phyloP scores from a whole-genome alignment of 2,329 filamentous ascomycete species.

The Hymenotorrendiella dingleyae region DNA sequence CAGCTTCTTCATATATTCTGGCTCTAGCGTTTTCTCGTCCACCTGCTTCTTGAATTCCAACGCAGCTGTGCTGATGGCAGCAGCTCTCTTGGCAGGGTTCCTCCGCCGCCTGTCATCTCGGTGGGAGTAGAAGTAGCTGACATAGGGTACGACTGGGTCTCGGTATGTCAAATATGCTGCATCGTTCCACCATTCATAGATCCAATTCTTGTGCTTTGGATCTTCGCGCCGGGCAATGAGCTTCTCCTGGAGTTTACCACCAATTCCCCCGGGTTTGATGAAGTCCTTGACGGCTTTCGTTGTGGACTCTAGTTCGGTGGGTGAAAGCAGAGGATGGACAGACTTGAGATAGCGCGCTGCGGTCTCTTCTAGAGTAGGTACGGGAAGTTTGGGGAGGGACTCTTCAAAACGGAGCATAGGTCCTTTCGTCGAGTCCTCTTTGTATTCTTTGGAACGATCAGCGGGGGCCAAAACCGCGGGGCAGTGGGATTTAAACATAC shows the following conservation, averaged over 20 bases:
- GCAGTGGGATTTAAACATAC: constrained; percentile 32
- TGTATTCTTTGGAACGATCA: constrained; percentile 53
- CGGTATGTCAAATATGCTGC: constrained; percentile 88
- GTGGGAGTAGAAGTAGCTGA: constrained; percentile 99
- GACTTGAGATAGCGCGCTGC: constrained; percentile 74
- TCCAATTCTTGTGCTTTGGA: constrained; percentile 83
- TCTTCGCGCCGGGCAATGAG: constrained; percentile 73
- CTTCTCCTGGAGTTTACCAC: constrained; percentile 81
- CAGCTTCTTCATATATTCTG: constrained; percentile 97
- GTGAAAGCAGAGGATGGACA: constrained; percentile 66
- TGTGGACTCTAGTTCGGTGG: constrained; percentile 63
- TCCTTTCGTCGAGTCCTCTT: constrained; percentile 72
- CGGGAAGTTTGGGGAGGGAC: constrained; percentile 72
- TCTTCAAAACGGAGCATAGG: constrained; percentile 81
- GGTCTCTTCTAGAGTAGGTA: constrained; percentile 78
- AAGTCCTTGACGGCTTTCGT: constrained; percentile 85
- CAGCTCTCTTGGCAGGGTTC: constrained; percentile 86
- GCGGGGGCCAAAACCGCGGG: constrained; percentile 8
- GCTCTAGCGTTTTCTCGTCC: constrained; percentile 75
- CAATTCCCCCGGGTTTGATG: constrained; percentile 76
- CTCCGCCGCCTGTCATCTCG: constrained; percentile 84
- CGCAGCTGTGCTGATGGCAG: constrained; percentile 77
- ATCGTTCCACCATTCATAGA: constrained; percentile 98
- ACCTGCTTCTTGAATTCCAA: constrained; percentile 95
- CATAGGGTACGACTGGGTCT: constrained; percentile 94